These are phyloP conservation scores for Fusarium mangiferae DNA, from an alignment of 2,329 filamentous ascomycete genomes.

Conservation along the genomic window DNA sequence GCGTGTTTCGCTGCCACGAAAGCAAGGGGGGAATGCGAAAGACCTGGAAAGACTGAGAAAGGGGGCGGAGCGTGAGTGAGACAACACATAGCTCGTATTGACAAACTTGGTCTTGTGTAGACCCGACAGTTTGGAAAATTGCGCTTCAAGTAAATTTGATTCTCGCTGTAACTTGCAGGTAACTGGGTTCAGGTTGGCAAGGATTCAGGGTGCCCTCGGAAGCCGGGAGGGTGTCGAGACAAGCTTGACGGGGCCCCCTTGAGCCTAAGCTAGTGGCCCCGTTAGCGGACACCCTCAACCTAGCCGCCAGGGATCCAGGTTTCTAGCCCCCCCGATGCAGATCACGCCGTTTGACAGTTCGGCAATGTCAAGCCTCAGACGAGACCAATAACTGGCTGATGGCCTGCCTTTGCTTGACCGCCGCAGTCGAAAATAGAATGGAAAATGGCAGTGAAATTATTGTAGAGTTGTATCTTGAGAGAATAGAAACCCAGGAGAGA, in stretches of 20 bases:
- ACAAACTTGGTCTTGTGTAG: constrained; percentile 39
- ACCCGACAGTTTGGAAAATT: constrained; percentile 53
- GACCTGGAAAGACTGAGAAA: constrained; percentile 25
- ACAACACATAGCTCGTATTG: constrained; percentile 40
- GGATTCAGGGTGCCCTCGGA: constrained; percentile 28
- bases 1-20: constrained; percentile 24
- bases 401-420: constrained; percentile 5
- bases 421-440: not conserved
- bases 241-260: constrained; percentile 36
- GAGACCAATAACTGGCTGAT: constrained; percentile 14
- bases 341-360: constrained; percentile 47
- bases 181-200: constrained; percentile 30
- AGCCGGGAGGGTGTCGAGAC: constrained; percentile 39
- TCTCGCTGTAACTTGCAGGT: constrained; percentile 41
- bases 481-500: not conserved
- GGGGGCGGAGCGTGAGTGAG: constrained; percentile 30
- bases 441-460: not conserved
- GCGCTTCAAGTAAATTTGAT: constrained; percentile 47
- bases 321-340: constrained; percentile 44
- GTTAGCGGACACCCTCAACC: constrained; percentile 35
- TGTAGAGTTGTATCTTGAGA: too few relatives aligned
- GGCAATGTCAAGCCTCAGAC: constrained; percentile 36
- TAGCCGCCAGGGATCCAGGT: constrained; percentile 42
- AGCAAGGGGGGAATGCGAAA: constrained; percentile 20
- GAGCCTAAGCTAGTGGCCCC: constrained; percentile 41